Evolutionary conservation across 2,329 filamentous ascomycete genomes (phyloP).

Genomic region (Verruconis gallopava): DNA sequence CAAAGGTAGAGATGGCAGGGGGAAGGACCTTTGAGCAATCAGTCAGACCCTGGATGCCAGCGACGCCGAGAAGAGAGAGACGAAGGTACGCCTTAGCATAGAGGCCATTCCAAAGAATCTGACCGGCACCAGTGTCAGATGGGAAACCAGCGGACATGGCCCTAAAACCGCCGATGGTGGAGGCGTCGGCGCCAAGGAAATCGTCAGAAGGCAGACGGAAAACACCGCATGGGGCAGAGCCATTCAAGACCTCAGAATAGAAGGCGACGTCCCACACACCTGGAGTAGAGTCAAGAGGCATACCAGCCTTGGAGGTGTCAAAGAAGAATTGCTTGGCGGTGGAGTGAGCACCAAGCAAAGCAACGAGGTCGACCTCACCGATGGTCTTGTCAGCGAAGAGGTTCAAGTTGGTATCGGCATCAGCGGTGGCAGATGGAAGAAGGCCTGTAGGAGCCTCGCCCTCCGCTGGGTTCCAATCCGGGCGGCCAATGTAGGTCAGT

Average conservation of each 20-base stretch:
- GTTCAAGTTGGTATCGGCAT: conserved; percentile 30
- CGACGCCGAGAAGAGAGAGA: conserved; percentile 41
- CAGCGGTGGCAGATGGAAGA: conserved; percentile 23
- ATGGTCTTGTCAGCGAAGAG: conserved; percentile 41
- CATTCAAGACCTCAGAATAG: not conserved
- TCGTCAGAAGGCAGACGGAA: conserved; percentile 8
- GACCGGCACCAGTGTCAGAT: conserved; percentile 12
- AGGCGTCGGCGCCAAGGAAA: not conserved
- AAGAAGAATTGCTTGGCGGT: conserved; percentile 35
- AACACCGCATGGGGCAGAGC: not conserved
- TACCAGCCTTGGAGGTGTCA: conserved; percentile 21
- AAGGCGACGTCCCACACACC: conserved; percentile 13
- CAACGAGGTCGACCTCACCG: conserved; percentile 35
- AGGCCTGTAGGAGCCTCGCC: conserved; percentile 3
- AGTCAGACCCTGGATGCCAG: conserved; percentile 42
- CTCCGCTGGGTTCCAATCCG: not conserved
- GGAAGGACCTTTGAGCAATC: conserved; percentile 43
- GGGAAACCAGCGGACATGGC: conserved; percentile 18
- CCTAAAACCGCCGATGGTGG: conserved; percentile 4
- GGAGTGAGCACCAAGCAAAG: conserved; percentile 43
- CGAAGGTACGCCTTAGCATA: conserved; percentile 42
- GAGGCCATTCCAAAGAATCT: conserved; percentile 28
- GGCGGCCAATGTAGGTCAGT: conserved; percentile 26
- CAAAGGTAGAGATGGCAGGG: conserved; percentile 15
- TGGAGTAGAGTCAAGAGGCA: conserved; percentile 11